A percentile compares a stretch with the other conserved stretches of the same genome.
These are phyloP conservation scores for Botrytis fragariae DNA, from an alignment of 2,329 filamentous ascomycete genomes.

Conservation along the genomic window DNA sequence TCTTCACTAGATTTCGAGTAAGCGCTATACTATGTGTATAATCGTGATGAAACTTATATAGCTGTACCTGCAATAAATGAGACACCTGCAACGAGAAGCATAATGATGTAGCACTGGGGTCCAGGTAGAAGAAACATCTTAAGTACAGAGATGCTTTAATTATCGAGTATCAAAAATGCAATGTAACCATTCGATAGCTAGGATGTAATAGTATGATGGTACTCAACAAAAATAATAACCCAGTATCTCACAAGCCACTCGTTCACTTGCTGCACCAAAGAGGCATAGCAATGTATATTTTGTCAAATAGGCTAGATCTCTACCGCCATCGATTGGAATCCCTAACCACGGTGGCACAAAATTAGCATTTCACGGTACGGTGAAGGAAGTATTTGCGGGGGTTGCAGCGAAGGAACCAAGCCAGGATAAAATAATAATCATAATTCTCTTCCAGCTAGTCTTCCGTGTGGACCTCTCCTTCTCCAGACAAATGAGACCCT, in stretches of 20 bases:
- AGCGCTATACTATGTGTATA: neutral
- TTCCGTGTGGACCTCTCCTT: slow-evolving; percentile 10
- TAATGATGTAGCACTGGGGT: neutral
- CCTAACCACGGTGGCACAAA: neutral
- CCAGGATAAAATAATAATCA: neutral
- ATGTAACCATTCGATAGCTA: neutral
- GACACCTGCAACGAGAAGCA: neutral
- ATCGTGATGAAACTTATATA: neutral
- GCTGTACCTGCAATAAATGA: neutral
- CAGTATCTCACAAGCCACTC: neutral
- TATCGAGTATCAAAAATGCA: slow-evolving; percentile 4
- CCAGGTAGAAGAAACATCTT: neutral
- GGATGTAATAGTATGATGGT: neutral
- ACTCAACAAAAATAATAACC: neutral
- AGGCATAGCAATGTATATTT: neutral
- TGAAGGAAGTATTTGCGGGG: neutral
- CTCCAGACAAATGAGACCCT: slow-evolving; percentile 12
- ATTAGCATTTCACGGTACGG: neutral
- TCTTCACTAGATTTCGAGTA: neutral
- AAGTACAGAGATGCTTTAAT: neutral
- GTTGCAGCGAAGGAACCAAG: slow-evolving; percentile 6
- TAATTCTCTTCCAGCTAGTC: neutral
- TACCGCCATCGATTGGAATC: neutral
- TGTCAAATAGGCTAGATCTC: neutral
- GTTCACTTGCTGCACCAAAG: neutral